Evolutionary conservation across 1,284 basidiomycete genomes (phyloP), one percentile per base, ranked within the genome.

Genomic region (Tilletia indica): DNA sequence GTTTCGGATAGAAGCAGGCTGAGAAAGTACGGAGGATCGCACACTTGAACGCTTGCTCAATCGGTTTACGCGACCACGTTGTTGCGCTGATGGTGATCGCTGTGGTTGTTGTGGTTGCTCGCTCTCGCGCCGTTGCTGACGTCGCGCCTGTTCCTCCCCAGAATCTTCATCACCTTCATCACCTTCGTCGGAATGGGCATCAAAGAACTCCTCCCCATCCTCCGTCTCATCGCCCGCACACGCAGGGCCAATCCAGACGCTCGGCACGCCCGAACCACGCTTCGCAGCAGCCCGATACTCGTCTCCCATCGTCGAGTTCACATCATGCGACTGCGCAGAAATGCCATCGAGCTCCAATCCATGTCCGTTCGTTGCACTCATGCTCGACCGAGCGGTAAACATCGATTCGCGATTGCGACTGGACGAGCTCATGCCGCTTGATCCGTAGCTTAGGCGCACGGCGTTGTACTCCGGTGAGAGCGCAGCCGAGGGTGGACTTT

Each of bases 291-390:
- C 12, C 11, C 36, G 61, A 5, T 64, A 19, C 12, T 39, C 61
- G 9, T 34, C 61, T 4, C 31, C 61, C 36, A 38, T 8, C 3
- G 61, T 39, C 36, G 61, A 64, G 36, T 8, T 34, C 16, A 64
- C 19, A 6, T 42, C 61, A 38, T 64, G 61, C 16, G 61, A 64
- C 9, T 36, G 36, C 6, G 61, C 61, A 25, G 61, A 64, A 6
- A 64, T 38, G 12, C 61, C 61, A 42, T 64, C 61, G 61, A 64
- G 61, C 61, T 64, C 61, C 16, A 64, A 21, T 14, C 61, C 61
- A 16, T 64, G 61, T 4, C 61, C 61, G 61, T 64, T 64, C 61
- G 61, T 64, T n/a, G 61, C 61, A 38, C 61, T 64, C 61, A 64
- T 64, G 61, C 61, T 64, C 9, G 61, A 64, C 1, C 61, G 34